Evolutionary conservation across 306 rosid species (phyloP), one percentile per base, ranked within the genome.

Genomic region (Lupinus albus): DNA sequence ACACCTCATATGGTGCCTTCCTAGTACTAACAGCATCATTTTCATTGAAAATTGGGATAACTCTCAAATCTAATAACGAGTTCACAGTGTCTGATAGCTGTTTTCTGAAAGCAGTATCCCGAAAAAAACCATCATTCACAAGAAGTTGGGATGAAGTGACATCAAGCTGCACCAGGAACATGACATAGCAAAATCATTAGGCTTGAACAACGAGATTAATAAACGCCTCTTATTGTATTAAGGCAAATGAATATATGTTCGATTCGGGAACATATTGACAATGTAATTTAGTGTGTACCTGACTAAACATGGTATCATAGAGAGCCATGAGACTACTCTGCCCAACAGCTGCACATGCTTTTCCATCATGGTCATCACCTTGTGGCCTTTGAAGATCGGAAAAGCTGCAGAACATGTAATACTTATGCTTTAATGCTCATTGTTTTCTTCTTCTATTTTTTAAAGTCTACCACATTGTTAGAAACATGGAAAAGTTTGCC

Each of bases 281-380:
- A 46, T 2, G 45, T 46, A 36, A 17, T 39, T 47, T 30, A 42
- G 30, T 35, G 30, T 51, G 28, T n/a, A 88, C 97, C 94, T 91
- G 96, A 71, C 94, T 87, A 69, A 91, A 91, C 93, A 88, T 83
- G 20, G 91, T 76, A 77, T 91, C 97, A 78, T 91, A 91, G 35
- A 91, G 94, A 72, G 97, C 97, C 97, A 91, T 91, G 67, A 91
- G 97, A 71, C 97, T 86, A 55, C 94, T 87, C 84, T 91, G 96
- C 46, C 96, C 96, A 48, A 91, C 97, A 18, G 94, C 89, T 21
- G 97, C 97, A 75, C 96, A 91, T 32, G 97, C 89, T 72, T 91
- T 91, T 32, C 96, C 97, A 82, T 87, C 97, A 42, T 86, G 78
- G 6, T 85, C 91, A 25, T 85, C 91, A 25, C 58, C 51, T 72